Base-by-base conservation (phyloP, 208 protist species). In the Naegleria gruberi region DNA sequence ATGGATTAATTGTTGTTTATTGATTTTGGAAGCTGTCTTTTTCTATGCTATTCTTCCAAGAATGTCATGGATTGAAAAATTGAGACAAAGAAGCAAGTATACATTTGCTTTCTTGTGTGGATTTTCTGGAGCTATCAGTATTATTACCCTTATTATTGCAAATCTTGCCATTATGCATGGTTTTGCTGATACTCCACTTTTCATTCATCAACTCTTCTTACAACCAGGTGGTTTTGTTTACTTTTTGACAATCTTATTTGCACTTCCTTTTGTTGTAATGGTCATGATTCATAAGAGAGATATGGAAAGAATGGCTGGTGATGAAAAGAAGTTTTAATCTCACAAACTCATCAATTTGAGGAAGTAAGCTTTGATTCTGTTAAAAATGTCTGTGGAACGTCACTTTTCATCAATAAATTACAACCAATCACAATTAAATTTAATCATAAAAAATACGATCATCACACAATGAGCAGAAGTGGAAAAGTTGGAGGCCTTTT, bases 1-100 rank as follows among this genome's bases (percentile, higher is more conserved):
- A 4, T 23, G 93, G 86, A 90, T 95, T 91, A 96, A 96, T 45
- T 94, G 93, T 84, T 77, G 94, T 23, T 93, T 73, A 37, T 93
- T 97, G 41, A 82, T 96, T 26, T 92, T 95, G 0, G 96, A 97
- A 77, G 92, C 95, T 37, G 81, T 92, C 37, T 74, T 97, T 6
- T 94, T 94, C 5, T 37, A 84, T 30, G 90, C 94, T 85, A 92
- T 97, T 19, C 46, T 91, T 57, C 91, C 92, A 10, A 91, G 41
- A 84, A 44, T 84, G 8, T 45, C 46, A 34, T 30, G 45, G 26
- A 26, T 91, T 26, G 40, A 44, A 17, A 55, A 43, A 19, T 7
- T 91, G 12, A 51, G n/a, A 34, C 7, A 5, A 1, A 42, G n/a
- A 34, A 8, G 30, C 17, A 47, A 95, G 19, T 97, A 93, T 73